Conservation (phyloP, 2,329 filamentous ascomycete species). For the Epichloe amarillans region DNA sequence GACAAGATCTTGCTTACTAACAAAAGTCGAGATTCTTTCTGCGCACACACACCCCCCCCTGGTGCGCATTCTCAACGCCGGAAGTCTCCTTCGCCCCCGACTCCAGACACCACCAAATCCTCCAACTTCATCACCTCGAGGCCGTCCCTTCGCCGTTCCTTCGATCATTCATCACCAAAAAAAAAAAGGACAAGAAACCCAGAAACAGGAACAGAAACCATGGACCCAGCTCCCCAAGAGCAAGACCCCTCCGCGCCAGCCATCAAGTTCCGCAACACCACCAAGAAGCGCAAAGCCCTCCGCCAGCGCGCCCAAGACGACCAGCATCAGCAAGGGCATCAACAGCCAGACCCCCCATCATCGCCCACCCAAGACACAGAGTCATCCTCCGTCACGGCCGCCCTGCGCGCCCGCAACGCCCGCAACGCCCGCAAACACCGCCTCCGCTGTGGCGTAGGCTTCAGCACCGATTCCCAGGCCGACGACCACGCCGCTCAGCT, state of each 20-base stretch:
- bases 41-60: no score
- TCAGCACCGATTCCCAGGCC: slow-evolving; percentile 24
- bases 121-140: no score
- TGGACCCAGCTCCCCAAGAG: slow-evolving; percentile 13
- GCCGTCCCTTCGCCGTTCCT: no score
- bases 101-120: no score
- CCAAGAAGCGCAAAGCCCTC: slow-evolving; percentile 48
- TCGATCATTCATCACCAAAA: no score
- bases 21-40: no score
- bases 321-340: background rate
- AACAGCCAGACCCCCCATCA: background rate
- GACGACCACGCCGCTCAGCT: slow-evolving; percentile 15
- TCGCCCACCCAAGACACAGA: slow-evolving; percentile 11
- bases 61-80: no score
- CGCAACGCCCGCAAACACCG: slow-evolving; percentile 35
- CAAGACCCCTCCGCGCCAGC: slow-evolving; percentile 13
- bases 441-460: slow-evolving; percentile 43
- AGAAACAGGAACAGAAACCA: background rate
- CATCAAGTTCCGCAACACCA: slow-evolving; percentile 38
- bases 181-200: background rate
- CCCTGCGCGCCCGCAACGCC: slow-evolving; percentile 38
- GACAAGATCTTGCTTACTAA: no score
- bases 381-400: slow-evolving; percentile 29
- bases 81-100: no score
- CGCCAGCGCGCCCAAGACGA: slow-evolving; percentile 33